phyloP scores from a whole-genome alignment of 2,329 filamentous ascomycete genomes.

The Aspergillus sp. region DNA sequence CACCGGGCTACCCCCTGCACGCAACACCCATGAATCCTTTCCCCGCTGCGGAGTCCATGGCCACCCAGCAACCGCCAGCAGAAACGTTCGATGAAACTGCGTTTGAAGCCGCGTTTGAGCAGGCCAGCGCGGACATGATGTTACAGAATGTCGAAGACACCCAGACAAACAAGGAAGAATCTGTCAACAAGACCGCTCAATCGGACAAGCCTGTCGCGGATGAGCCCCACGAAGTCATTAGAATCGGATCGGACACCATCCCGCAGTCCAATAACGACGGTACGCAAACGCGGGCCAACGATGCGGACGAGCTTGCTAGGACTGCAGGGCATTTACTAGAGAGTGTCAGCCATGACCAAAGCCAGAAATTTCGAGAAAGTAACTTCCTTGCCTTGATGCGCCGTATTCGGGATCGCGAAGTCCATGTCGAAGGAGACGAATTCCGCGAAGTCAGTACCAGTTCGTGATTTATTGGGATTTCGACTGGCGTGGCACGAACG shows the following conservation, averaged over 20 bases:
- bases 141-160: conserved; percentile 21
- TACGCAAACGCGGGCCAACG: conserved; percentile 35
- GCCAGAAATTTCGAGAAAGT: conserved; percentile 74
- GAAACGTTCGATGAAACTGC: conserved; percentile 46
- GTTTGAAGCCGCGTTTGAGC: conserved; percentile 47
- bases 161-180: conserved; percentile 14
- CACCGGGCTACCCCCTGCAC: conserved; percentile 26
- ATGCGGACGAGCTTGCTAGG: conserved; percentile 67
- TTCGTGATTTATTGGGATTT: conserved; percentile 38
- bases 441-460: conserved; percentile 48
- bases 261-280: conserved; percentile 34
- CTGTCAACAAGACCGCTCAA: conserved; percentile 18
- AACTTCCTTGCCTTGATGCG: conserved; percentile 77
- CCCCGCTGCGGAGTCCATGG: conserved; percentile 18
- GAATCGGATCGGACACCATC: conserved; percentile 47
- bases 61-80: conserved; percentile 22
- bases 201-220: conserved; percentile 10
- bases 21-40: conserved; percentile 20
- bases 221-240: conserved; percentile 26
- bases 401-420: conserved; percentile 68
- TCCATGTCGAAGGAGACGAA: conserved; percentile 68
- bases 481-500: conserved; percentile 34
- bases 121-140: conserved; percentile 40
- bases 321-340: conserved; percentile 71
- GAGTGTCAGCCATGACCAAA: conserved; percentile 66